phyloP scores from a whole-genome alignment of 306 rosid genomes.

The Fragaria nilgerrensis region DNA sequence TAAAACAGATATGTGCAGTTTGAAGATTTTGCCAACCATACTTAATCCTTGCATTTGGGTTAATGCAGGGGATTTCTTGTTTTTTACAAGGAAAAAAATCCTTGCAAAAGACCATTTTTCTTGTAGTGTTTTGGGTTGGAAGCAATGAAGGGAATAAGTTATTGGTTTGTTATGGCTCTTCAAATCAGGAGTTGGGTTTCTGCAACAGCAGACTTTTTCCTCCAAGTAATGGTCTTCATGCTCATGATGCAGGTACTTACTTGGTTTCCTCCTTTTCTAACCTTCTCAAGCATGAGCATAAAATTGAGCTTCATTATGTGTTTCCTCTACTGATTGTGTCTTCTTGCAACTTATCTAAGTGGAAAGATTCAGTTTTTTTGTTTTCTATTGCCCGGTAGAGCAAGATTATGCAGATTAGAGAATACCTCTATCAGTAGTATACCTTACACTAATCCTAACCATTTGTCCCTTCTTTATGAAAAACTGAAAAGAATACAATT shows the following conservation, averaged over 20 bases:
- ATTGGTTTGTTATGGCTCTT: constrained; percentile 46
- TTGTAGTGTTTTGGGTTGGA: constrained; percentile 13
- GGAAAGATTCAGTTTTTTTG: neutral
- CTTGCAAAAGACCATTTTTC: no score
- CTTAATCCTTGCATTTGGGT: no score
- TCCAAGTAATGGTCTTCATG: constrained; percentile 36
- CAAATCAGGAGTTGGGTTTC: constrained; percentile 51
- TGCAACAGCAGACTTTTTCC: constrained; percentile 48
- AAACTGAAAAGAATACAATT: neutral
- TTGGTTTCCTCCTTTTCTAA: neutral
- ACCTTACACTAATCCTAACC: neutral
- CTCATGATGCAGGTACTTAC: constrained; percentile 31
- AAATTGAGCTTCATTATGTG: neutral
- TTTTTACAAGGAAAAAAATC: no score
- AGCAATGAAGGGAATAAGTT: constrained; percentile 54
- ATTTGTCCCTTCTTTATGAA: neutral
- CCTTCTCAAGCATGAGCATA: constrained; percentile 4
- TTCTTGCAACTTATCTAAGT: neutral
- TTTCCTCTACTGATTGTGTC: neutral
- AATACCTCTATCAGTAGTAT: neutral
- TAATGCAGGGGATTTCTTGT: no score
- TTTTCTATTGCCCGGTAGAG: neutral
- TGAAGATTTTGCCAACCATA: no score
- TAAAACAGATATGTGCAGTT: no score
- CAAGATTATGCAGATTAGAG: neutral